Evolutionary conservation across 2,329 filamentous ascomycete species (phyloP), one percentile per base, ranked within the genome.

Genomic region (Lecanosticta acicola): DNA sequence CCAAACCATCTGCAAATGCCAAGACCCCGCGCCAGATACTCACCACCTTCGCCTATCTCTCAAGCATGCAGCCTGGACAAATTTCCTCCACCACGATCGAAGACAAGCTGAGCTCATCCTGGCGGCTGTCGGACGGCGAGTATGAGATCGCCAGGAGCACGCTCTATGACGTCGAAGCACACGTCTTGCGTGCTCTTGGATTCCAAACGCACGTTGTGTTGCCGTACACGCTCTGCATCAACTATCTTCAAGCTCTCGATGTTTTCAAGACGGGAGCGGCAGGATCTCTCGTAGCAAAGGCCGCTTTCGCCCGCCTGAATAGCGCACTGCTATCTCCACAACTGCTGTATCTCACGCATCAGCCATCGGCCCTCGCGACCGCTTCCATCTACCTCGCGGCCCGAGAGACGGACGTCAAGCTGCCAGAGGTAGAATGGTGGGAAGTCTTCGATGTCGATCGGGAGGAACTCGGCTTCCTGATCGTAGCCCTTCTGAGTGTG

Each of bases 401-500:
- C 1, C 78, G 83, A 36, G 89, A 97, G 55, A 66, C 79, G 1
- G 82, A 78, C 0, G 79, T 85, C 10, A 89, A 87, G 65, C 76
- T 96, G 68, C 88, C 91, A 0, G 85, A 85, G 53, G 80, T 79
- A 39, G 83, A 87, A 53, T 98, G 93, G 93, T 98, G 93, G 93
- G 90, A 96, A 67, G 87, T 97, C 0, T 97, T 97, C 65, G 93
- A 98, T 66, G 87, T 93, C 5, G 90, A 96, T 59, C 77, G 93
- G 41, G 93, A 98, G 71, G 89, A 95, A 64, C 74, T 98, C 29
- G 93, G 93, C 0, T 97, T 97, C 58, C 68, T 97, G 47, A 89
- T 94, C 3, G 87, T 96, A 9, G 89, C 78, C 0, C 79, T 96
- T 77, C 74, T 81, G 51, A 96, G 90, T 59, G 71, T 94, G 44